Conservation (phyloP, 257 asterid species). For the Scutellaria minor region DNA sequence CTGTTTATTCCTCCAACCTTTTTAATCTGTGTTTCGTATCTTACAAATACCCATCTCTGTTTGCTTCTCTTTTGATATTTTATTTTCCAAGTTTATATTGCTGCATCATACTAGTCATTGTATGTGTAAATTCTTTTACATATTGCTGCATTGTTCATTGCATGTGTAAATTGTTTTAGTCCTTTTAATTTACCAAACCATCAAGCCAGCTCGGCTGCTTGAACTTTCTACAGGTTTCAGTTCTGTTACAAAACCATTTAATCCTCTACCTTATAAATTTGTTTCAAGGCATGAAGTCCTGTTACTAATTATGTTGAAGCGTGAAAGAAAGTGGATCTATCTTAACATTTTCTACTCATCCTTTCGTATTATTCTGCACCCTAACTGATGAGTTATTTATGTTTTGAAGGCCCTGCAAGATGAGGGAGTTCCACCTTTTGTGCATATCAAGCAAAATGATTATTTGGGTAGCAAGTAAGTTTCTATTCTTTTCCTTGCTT, state of each 20-base stretch:
- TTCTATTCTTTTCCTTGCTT: slow-evolving; percentile 27
- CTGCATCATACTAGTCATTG: slow-evolving; percentile 4
- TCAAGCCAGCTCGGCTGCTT: slow-evolving; percentile 5
- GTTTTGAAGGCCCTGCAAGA: slow-evolving; percentile 57
- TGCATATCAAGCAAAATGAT: slow-evolving; percentile 61
- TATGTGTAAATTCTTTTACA: neutral
- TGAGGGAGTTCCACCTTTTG: slow-evolving; percentile 63
- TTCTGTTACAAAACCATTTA: neutral
- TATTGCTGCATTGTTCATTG: slow-evolving; percentile 11
- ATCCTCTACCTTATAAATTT: neutral
- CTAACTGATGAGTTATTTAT: slow-evolving; percentile 34
- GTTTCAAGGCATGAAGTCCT: neutral
- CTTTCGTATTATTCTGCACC: slow-evolving; percentile 25
- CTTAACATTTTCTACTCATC: slow-evolving; percentile 19
- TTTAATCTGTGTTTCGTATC: slow-evolving; percentile 15
- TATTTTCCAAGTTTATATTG: slow-evolving; percentile 15
- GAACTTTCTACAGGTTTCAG: neutral
- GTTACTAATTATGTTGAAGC: slow-evolving; percentile 9
- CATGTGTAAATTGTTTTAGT: neutral
- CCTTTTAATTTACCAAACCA: neutral
- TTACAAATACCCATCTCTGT: slow-evolving; percentile 15
- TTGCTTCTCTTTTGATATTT: slow-evolving; percentile 9
- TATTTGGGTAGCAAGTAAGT: slow-evolving; percentile 67
- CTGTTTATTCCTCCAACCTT: neutral
- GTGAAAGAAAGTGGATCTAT: slow-evolving; percentile 15